phyloP scores from a whole-genome alignment of 257 asterid species.

The Plantago major region DNA sequence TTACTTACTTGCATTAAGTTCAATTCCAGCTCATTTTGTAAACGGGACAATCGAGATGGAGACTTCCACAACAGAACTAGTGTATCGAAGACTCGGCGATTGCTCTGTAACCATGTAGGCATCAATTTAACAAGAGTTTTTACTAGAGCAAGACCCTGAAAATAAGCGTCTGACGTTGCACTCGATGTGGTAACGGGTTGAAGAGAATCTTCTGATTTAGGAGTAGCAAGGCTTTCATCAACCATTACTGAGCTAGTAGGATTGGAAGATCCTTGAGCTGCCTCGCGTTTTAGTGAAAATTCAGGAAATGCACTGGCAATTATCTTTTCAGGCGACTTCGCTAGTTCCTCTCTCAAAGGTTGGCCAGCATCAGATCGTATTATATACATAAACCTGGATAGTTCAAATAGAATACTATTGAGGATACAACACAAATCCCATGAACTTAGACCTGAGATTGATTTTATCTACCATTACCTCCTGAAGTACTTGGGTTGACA shows the following conservation, averaged over 20 bases:
- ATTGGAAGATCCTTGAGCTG: constrained; percentile 54
- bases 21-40: constrained; percentile 93
- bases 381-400: constrained; percentile 89
- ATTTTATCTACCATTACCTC: constrained; percentile 46
- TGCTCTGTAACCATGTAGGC: constrained; percentile 97
- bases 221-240: constrained; percentile 50
- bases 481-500: constrained; percentile 84
- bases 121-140: constrained; percentile 91
- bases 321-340: constrained; percentile 95
- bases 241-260: constrained; percentile 45
- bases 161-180: constrained; percentile 77
- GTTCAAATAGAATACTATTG: constrained; percentile 22
- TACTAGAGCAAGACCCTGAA: constrained; percentile 93
- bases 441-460: constrained; percentile 8
- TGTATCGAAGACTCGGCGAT: constrained; percentile 74
- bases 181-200: constrained; percentile 41
- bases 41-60: constrained; percentile 71
- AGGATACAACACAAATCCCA: constrained; percentile 17
- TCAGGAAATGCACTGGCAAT: constrained; percentile 90
- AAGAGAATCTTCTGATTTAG: constrained; percentile 64
- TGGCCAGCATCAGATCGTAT: constrained; percentile 98
- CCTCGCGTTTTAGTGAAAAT: constrained; percentile 52
- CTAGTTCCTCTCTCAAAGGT: constrained; percentile 96
- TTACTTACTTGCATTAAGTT: constrained; percentile 86
- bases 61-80: constrained; percentile 91